phyloP scores from a whole-genome alignment of 2,329 filamentous ascomycete genomes.

The Huntiella moniliformis region DNA sequence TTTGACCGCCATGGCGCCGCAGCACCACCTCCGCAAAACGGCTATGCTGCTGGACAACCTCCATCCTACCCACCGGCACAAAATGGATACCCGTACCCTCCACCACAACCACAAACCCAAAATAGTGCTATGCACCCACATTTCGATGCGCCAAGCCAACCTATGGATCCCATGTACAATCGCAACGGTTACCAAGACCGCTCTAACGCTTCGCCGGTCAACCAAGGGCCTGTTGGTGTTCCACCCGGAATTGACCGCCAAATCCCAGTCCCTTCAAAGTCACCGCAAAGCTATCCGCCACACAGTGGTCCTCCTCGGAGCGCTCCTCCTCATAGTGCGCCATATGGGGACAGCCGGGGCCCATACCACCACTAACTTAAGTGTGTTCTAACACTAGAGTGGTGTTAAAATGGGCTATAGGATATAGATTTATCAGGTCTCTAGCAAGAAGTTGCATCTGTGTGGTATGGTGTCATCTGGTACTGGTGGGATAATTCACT shows the following conservation, averaged over 20 bases:
- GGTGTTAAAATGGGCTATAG: too few relatives aligned
- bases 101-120: neutral
- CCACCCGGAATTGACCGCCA: constrained; percentile 2
- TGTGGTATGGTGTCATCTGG: too few relatives aligned
- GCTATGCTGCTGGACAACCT: constrained; percentile 10
- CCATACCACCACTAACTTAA: constrained; percentile 3
- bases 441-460: too few relatives aligned
- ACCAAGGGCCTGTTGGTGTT: constrained; percentile 3
- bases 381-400: too few relatives aligned
- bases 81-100: constrained; percentile 2
- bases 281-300: constrained; percentile 6
- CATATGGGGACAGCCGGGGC: constrained; percentile 8
- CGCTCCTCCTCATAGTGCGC: constrained; percentile 2
- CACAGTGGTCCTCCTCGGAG: constrained; percentile 7
- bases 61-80: constrained; percentile 7
- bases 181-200: constrained; percentile 9
- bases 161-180: constrained; percentile 9
- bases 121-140: neutral
- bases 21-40: constrained; percentile 9
- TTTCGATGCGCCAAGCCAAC: constrained; percentile 9
- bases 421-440: too few relatives aligned
- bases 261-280: constrained; percentile 7
- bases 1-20: constrained; percentile 9
- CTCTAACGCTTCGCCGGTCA: constrained; percentile 7
- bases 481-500: too few relatives aligned